Evolutionary conservation across 441 rosid genomes (phyloP).

Genomic region (Kokia cookei): DNA sequence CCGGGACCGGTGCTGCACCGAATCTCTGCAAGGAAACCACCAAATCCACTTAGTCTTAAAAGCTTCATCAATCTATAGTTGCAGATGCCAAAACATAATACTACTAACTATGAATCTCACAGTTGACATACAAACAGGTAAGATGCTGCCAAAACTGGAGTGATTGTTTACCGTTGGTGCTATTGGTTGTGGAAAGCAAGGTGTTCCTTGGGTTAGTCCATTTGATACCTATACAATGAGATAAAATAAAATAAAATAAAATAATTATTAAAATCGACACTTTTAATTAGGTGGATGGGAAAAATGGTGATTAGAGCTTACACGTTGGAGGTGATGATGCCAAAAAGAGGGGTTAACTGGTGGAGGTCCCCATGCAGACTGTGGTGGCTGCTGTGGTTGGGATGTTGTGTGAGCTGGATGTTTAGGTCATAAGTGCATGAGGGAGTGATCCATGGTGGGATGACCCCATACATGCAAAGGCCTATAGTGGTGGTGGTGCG

Average conservation of each 20-base stretch:
- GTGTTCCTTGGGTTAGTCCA: slow-evolving; percentile 42
- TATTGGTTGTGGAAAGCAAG: slow-evolving; percentile 39
- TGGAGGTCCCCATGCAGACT: slow-evolving; percentile 33
- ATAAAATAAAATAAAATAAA: neutral
- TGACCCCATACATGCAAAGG: slow-evolving; percentile 96
- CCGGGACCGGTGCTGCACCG: slow-evolving; percentile 40
- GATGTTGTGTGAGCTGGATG: slow-evolving; percentile 32
- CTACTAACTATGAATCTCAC: neutral
- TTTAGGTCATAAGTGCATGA: slow-evolving; percentile 60
- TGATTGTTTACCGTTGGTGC: slow-evolving; percentile 2
- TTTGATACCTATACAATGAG: slow-evolving; percentile 33
- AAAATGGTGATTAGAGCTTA: neutral
- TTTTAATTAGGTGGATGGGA: neutral
- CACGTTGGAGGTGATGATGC: slow-evolving; percentile 40
- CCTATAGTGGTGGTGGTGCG: slow-evolving; percentile 41
- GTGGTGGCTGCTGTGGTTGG: slow-evolving; percentile 8
- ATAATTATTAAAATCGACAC: neutral
- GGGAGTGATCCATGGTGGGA: slow-evolving; percentile 49
- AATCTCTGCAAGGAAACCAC: slow-evolving; percentile 41
- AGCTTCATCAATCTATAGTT: neutral
- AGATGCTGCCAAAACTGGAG: slow-evolving; percentile 19
- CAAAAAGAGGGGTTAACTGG: slow-evolving; percentile 50
- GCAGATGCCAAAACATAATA: neutral
- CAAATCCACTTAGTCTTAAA: neutral
- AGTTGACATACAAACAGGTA: neutral